A percentile compares a stretch with the other conserved stretches of the same genome.
Evolutionary conservation across 495 filamentous ascomycete species (phyloP).

Genomic region (Aspergillus panamensis): DNA sequence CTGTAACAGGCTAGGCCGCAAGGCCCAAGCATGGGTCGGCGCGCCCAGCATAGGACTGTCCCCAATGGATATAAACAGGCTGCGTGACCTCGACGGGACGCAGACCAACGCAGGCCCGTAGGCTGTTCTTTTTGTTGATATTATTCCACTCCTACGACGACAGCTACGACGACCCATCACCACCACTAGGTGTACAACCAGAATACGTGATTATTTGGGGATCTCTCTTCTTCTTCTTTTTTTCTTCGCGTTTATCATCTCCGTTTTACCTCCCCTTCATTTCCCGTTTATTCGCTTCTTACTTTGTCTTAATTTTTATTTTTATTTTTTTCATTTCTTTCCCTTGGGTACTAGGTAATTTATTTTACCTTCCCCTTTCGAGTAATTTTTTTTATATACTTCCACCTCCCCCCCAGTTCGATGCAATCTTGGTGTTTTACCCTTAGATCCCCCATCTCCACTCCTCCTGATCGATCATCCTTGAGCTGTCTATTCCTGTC

Average conservation of each 20-base stretch:
- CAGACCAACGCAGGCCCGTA: conserved; percentile 19
- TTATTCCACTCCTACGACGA: conserved; percentile 7
- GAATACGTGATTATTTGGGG: background rate
- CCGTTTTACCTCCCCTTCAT: background rate
- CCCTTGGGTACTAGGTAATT: conserved; percentile 1
- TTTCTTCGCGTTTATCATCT: conserved; percentile 8
- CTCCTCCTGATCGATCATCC: conserved; percentile 11
- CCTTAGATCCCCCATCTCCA: conserved; percentile 11
- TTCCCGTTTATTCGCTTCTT: conserved; percentile 3
- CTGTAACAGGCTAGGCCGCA: conserved; percentile 28
- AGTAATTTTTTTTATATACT: conserved; percentile 5
- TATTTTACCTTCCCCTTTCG: conserved; percentile 4
- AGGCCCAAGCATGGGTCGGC: conserved; percentile 45
- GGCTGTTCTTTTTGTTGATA: conserved; percentile 19
- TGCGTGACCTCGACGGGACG: conserved; percentile 44
- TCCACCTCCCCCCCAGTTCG: conserved; percentile 6
- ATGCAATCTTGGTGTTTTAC: conserved; percentile 6
- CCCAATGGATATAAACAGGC: conserved; percentile 52
- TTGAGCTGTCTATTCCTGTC: conserved; percentile 9
- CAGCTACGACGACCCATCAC: conserved; percentile 2
- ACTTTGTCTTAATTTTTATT: conserved; percentile 12
- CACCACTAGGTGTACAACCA: background rate
- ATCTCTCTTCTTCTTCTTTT: conserved; percentile 10
- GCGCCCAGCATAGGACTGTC: conserved; percentile 41
- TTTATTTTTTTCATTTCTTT: conserved; percentile 3